These are phyloP conservation scores for Pelargonium cotyledonis DNA, from an alignment of 441 rosid species.

Conservation along the genomic window DNA sequence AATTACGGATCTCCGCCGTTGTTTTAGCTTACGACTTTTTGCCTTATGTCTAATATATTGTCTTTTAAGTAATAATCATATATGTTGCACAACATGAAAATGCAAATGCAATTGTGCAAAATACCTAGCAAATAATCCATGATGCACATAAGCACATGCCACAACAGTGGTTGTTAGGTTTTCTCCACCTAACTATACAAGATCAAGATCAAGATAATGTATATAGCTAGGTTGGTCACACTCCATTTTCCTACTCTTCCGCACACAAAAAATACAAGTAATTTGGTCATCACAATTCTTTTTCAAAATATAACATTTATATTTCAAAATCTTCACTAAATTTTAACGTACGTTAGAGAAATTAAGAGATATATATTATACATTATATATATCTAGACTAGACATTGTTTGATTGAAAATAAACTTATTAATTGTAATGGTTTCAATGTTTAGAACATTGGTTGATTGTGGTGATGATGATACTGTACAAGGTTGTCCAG, in stretches of 20 bases:
- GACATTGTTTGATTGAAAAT: no score
- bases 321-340: no score
- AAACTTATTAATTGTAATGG: neutral
- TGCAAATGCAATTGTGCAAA: neutral
- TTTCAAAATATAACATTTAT: neutral
- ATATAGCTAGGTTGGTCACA: constrained; percentile 3
- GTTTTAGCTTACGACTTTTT: no score
- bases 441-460: neutral
- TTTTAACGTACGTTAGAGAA: neutral
- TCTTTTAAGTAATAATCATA: no score
- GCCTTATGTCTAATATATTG: no score
- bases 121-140: no score
- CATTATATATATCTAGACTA: no score
- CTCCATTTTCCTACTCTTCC: neutral
- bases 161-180: constrained; percentile 35
- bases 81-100: neutral
- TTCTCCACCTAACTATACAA: constrained; percentile 25
- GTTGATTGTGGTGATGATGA: neutral
- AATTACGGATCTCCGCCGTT: no score
- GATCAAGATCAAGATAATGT: neutral
- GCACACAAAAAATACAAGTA: no score
- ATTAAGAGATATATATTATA: no score
- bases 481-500: neutral
- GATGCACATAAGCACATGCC: constrained; percentile 21
- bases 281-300: neutral